Evolutionary conservation across 202 grass and related monocot genomes (phyloP).

Genomic region (Bolboschoenoplectus hybrid): DNA sequence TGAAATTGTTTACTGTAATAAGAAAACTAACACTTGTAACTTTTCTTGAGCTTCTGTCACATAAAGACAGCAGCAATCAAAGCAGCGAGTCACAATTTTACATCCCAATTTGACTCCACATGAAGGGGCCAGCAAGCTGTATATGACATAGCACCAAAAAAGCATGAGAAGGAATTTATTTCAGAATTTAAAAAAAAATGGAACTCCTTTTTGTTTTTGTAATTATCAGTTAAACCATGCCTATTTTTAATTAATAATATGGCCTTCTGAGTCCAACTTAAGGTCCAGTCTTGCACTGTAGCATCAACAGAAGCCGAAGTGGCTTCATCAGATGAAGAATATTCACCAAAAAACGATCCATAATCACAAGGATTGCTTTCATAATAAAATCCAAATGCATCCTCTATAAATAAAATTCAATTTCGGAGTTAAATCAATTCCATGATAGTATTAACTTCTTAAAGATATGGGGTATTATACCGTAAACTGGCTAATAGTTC

Average conservation of each 20-base stretch:
- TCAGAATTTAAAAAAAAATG: neutral
- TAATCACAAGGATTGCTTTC: slow-evolving; percentile 26
- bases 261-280: slow-evolving; percentile 29
- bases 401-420: slow-evolving; percentile 30
- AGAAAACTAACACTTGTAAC: slow-evolving; percentile 52
- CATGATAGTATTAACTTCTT: slow-evolving; percentile 2
- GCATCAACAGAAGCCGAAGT: neutral
- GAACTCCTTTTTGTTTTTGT: neutral
- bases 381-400: slow-evolving; percentile 37
- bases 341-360: slow-evolving; percentile 24
- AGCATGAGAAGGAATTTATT: slow-evolving; percentile 31
- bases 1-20: neutral
- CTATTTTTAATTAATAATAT: slow-evolving; percentile 50
- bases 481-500: neutral
- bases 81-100: slow-evolving; percentile 46
- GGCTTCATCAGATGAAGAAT: slow-evolving; percentile 1
- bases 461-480: neutral
- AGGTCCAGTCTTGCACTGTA: neutral
- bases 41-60: slow-evolving; percentile 43
- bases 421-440: neutral
- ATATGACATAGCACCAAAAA: slow-evolving; percentile 42
- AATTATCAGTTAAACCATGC: slow-evolving; percentile 42
- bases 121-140: slow-evolving; percentile 45
- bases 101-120: slow-evolving; percentile 44
- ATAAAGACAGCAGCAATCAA: slow-evolving; percentile 40